Percentiles rank a stretch among this genome's conserved stretches.
phyloP scores from a whole-genome alignment of 495 filamentous ascomycete species.

The Lepraria neglecta region DNA sequence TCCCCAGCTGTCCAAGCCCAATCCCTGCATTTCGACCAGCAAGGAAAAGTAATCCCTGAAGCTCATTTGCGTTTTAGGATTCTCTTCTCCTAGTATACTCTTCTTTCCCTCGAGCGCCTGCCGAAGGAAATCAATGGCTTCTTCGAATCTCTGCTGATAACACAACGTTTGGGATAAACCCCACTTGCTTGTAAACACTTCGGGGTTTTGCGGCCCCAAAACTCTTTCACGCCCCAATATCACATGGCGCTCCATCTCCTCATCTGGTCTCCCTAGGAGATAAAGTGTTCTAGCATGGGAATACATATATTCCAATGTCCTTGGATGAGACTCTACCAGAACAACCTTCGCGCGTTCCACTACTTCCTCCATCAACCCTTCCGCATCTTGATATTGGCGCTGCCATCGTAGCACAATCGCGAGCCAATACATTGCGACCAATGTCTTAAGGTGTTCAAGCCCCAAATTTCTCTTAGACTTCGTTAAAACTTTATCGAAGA shows the following conservation, averaged over 20 bases:
- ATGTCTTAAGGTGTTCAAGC: too few relatives aligned
- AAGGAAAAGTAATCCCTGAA: neutral
- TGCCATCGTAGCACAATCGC: too few relatives aligned
- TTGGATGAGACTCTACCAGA: too few relatives aligned
- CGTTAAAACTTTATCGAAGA: too few relatives aligned
- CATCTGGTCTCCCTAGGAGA: neutral
- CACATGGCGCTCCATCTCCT: neutral
- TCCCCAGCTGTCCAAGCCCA: neutral
- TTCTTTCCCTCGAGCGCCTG: neutral
- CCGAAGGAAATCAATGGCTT: neutral
- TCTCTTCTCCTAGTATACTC: neutral
- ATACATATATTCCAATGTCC: neutral
- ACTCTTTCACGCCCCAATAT: neutral
- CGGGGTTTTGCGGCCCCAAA: neutral
- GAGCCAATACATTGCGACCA: too few relatives aligned
- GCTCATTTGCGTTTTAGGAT: neutral
- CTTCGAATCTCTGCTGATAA: neutral
- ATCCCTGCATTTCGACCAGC: neutral
- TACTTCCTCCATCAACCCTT: too few relatives aligned
- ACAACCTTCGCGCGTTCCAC: too few relatives aligned
- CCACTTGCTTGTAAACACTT: too few relatives aligned
- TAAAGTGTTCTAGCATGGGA: neutral
- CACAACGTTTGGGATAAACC: too few relatives aligned
- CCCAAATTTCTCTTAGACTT: too few relatives aligned
- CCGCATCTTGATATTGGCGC: too few relatives aligned